Base-by-base conservation (phyloP, 1,139 yeast genomes). In the Yueomyces sp. region DNA sequence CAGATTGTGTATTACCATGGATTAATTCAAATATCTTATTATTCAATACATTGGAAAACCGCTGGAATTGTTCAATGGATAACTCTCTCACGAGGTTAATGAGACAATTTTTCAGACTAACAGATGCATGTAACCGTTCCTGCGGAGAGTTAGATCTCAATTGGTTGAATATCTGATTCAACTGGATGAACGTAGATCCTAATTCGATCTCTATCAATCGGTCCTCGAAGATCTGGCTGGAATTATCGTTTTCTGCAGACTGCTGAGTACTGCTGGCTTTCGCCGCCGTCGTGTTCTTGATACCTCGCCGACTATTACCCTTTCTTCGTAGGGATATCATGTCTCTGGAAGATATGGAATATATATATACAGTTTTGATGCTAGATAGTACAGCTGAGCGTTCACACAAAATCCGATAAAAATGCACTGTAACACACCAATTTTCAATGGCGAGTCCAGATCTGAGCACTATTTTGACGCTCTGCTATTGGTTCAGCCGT, bases 31-130 rank as follows among this genome's bases (percentile, higher is more conserved):
- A 89, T 31, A 91, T 85, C 48, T 83, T 77, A 57, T 86, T 84
- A 65, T 89, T 87, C 49, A 91, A 81, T 48, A 82, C 93, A 58
- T 83, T 86, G 61, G 83, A 85, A 61, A 83, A 83, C 38, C 87
- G 65, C 46, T 83, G 76, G 55, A 84, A 78, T 53, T 82, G 91
- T 57, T 86, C 96, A 0, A 82, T 72, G 0, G 91, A 76, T 25
- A 72, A 68, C 45, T 86, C 95, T 44, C 94, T 69, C 2, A 91
- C 82, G 25, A 82, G 72, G 0, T 84, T 72, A 26, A 78, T 76
- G 45, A 86, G 67, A 53, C 83, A 81, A 39, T 69, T 73, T 44
- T 82, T 70, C 45, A 87, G 66, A 51, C 83, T 91, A 35, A 66
- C 65, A 1, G 94, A 91, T 28, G 78, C 78, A 40, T 75, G 67